These are phyloP conservation scores for Erythrobasidium hasegawianum DNA, from an alignment of 1,284 basidiomycete species.

Conservation along the genomic window DNA sequence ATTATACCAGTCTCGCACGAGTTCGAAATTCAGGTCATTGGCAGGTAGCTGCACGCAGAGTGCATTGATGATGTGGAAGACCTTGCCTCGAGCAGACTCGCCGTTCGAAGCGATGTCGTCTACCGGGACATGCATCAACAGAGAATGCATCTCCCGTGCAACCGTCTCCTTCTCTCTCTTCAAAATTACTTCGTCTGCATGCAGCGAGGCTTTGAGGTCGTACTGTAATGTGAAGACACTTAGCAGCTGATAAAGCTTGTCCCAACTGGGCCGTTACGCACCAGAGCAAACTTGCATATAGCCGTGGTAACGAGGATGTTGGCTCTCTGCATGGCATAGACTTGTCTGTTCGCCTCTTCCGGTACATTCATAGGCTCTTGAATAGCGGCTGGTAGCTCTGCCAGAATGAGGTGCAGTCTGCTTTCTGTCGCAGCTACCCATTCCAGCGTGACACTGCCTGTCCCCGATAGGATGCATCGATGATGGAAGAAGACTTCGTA, in stretches of 20 bases:
- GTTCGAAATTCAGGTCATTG: conserved; percentile 46
- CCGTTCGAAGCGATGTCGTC: conserved; percentile 51
- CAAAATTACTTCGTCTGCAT: conserved; percentile 45
- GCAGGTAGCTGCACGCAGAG: conserved; percentile 45
- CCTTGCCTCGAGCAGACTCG: conserved; percentile 50
- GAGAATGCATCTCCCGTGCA: conserved; percentile 49
- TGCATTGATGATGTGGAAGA: conserved; percentile 50
- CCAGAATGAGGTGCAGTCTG: conserved; percentile 45
- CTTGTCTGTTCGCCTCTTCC: conserved; percentile 41
- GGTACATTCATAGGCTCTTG: conserved; percentile 42
- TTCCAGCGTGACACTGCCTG: conserved; percentile 39
- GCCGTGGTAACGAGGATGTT: conserved; percentile 37
- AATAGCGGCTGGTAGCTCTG: conserved; percentile 45
- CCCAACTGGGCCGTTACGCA: conserved; percentile 42
- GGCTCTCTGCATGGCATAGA: conserved; percentile 42
- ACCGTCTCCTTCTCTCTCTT: conserved; percentile 48
- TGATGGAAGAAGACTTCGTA: conserved; percentile 50
- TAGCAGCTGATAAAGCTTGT: neutral
- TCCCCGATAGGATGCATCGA: conserved; percentile 44
- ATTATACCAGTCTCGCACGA: conserved; percentile 51
- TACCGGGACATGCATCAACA: conserved; percentile 49
- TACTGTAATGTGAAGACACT: neutral
- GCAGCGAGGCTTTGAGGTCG: conserved; percentile 13
- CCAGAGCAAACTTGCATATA: conserved; percentile 50
- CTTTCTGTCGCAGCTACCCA: conserved; percentile 47